Conservation (phyloP, 2,329 filamentous ascomycete species). For the Polychaeton citri region DNA sequence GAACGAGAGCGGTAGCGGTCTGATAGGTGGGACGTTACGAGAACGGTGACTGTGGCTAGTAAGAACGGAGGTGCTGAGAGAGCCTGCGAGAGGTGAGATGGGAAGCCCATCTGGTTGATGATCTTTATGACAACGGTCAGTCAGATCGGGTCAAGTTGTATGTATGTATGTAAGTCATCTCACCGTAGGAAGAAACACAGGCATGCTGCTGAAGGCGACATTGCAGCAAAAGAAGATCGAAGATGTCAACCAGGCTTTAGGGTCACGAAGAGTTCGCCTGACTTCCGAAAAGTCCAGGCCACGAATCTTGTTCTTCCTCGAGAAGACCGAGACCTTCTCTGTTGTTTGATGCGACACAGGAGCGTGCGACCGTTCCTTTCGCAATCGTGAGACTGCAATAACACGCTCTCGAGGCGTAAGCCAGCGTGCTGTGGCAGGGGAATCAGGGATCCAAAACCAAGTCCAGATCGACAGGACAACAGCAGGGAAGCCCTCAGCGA, state of each 20-base stretch:
- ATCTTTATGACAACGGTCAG: no score
- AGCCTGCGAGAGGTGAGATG: conserved; percentile 54
- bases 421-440: conserved; percentile 39
- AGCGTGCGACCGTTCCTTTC: conserved; percentile 28
- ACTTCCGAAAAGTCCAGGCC: conserved; percentile 40
- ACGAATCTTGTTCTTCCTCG: background rate
- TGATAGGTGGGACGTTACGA: conserved; percentile 58
- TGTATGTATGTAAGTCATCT: no score
- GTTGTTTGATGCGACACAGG: conserved; percentile 8
- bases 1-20: conserved; percentile 53
- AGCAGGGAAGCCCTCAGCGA: conserved; percentile 75
- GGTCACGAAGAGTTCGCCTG: conserved; percentile 47
- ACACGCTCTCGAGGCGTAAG: conserved; percentile 35
- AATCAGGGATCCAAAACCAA: conserved; percentile 65
- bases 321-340: conserved; percentile 13
- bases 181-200: conserved; percentile 66
- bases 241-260: conserved; percentile 61
- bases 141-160: no score
- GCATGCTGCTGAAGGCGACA: conserved; percentile 75
- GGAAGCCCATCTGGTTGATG: conserved; percentile 52
- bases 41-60: conserved; percentile 56
- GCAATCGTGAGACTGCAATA: conserved; percentile 57
- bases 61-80: conserved; percentile 74
- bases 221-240: conserved; percentile 79
- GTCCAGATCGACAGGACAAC: conserved; percentile 61